A percentile compares a stretch with the other conserved stretches of the same genome.
These are phyloP conservation scores for Ceratobasidium sp. DNA, from an alignment of 1,284 basidiomycete genomes.

Conservation along the genomic window DNA sequence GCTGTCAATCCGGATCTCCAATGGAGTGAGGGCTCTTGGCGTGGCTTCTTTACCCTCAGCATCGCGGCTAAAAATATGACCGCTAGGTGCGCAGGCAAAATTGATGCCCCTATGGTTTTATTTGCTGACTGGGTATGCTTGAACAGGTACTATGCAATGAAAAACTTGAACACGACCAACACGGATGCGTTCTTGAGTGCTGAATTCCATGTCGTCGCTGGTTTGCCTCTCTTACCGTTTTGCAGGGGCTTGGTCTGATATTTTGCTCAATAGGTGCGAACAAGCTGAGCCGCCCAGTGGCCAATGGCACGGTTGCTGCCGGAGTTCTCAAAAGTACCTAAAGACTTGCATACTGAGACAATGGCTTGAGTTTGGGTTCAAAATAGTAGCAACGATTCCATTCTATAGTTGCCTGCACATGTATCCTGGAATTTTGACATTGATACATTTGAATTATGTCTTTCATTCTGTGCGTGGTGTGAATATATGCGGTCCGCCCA, in stretches of 20 bases:
- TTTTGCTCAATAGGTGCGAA: slow-evolving; percentile 57
- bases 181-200: slow-evolving; percentile 63
- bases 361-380: neutral
- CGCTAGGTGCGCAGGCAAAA: slow-evolving; percentile 62
- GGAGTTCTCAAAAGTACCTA: slow-evolving; percentile 55
- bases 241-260: neutral
- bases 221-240: slow-evolving; percentile 49
- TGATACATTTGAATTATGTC: too few relatives aligned
- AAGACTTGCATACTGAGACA: neutral
- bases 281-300: slow-evolving; percentile 66
- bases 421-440: neutral
- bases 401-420: neutral
- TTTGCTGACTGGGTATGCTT: neutral
- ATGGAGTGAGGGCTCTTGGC: slow-evolving; percentile 71
- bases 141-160: slow-evolving; percentile 63
- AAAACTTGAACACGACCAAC: slow-evolving; percentile 64
- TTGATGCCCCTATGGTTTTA: neutral
- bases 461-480: too few relatives aligned
- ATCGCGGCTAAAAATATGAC: slow-evolving; percentile 60
- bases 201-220: slow-evolving; percentile 59
- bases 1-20: slow-evolving; percentile 65
- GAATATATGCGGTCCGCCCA: too few relatives aligned
- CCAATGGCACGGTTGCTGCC: slow-evolving; percentile 60
- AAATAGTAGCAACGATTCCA: neutral
- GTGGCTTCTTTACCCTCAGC: slow-evolving; percentile 70